These are phyloP conservation scores for Macaranga tanarius DNA, from an alignment of 441 rosid genomes.

Conservation along the genomic window DNA sequence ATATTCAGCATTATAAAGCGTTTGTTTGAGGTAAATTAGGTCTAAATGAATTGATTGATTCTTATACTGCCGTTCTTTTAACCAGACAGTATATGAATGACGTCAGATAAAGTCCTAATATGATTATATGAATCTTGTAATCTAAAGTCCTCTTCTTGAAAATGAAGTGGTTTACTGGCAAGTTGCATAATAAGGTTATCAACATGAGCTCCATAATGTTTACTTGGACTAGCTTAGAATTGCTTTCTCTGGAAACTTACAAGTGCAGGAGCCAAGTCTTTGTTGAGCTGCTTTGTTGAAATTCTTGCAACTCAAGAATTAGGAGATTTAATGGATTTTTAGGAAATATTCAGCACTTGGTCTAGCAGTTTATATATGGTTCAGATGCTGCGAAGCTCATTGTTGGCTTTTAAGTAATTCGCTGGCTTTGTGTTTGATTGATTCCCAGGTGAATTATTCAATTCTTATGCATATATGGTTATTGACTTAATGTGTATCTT, in stretches of 20 bases:
- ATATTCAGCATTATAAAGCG: constrained; percentile 3
- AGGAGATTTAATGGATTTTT: background rate
- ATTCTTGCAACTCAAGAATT: background rate
- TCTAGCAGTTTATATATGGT: background rate
- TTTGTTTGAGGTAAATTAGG: background rate
- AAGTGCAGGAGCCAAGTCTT: background rate
- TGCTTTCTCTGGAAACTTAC: background rate
- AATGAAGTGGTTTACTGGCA: background rate
- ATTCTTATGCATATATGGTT: background rate
- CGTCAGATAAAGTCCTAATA: background rate
- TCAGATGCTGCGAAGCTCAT: background rate
- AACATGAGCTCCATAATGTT: background rate
- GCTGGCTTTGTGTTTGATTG: background rate
- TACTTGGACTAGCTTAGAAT: background rate
- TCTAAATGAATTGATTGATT: background rate
- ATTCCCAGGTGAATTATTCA: background rate
- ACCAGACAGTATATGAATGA: background rate
- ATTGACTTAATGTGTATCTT: background rate
- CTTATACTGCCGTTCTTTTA: background rate
- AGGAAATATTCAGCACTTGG: background rate
- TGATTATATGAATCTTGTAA: background rate
- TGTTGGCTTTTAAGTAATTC: background rate
- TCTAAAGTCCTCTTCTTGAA: background rate
- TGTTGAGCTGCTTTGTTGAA: background rate
- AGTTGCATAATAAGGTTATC: background rate